Evolutionary conservation across 371 early-diverging fungal genomes (phyloP).

Genomic region (Saksenaea oblongispora): DNA sequence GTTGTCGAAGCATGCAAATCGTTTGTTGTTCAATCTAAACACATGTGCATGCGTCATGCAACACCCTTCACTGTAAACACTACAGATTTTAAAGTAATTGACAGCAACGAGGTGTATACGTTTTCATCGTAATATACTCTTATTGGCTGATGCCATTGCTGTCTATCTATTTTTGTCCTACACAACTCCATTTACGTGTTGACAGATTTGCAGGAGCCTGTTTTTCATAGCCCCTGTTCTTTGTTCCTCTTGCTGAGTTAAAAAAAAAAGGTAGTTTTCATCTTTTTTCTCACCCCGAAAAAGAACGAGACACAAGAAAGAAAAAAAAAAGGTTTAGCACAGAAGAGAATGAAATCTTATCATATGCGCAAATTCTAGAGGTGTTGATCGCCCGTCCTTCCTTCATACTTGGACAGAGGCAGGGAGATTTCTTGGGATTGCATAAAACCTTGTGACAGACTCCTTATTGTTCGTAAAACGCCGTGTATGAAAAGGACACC

Average conservation of each 20-base stretch:
- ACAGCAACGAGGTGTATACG: not conserved
- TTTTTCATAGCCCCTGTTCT: not conserved
- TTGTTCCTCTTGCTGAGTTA: not conserved
- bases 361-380: not conserved
- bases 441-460: not conserved
- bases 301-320: not conserved
- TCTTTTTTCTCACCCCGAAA: not conserved
- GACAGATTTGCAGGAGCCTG: constrained; percentile 1
- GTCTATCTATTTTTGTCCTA: not conserved
- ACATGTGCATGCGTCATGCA: constrained; percentile 6
- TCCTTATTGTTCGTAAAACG: not conserved
- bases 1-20: not conserved
- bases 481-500: not conserved
- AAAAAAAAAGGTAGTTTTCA: not conserved
- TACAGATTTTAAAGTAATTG: not conserved
- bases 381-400: not conserved
- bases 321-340: not conserved
- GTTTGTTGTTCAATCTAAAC: not conserved
- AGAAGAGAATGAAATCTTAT: too few relatives aligned
- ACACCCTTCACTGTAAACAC: not conserved
- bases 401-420: constrained; percentile 2
- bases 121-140: not conserved
- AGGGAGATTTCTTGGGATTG: not conserved
- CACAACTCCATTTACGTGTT: not conserved
- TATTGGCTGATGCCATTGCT: not conserved